These are phyloP conservation scores for Pogostemon cablin DNA, from an alignment of 257 asterid species.

Conservation along the genomic window DNA sequence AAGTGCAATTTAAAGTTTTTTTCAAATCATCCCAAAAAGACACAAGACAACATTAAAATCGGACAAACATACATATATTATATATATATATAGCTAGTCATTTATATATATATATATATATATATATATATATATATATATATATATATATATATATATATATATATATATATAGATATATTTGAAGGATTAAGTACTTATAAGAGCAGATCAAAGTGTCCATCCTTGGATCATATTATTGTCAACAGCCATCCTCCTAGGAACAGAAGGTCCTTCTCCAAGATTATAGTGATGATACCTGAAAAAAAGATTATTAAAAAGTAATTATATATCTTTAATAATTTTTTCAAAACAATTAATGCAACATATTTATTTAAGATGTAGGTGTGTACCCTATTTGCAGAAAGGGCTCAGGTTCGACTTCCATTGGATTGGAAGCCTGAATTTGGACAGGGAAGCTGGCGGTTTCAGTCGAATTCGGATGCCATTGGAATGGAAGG, in stretches of 20 bases:
- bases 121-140: not conserved
- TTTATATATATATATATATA: not conserved
- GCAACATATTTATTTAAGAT: not conserved
- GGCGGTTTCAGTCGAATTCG: constrained; percentile 40
- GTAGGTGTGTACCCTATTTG: constrained; percentile 69
- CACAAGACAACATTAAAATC: not conserved
- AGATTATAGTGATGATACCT: constrained; percentile 70
- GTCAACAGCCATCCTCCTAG: constrained; percentile 63
- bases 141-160: not conserved
- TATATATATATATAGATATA: not conserved
- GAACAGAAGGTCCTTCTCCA: constrained; percentile 68
- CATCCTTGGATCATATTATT: constrained; percentile 62
- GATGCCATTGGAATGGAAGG: constrained; percentile 60
- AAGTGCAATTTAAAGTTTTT: constrained; percentile 24
- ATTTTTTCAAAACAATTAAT: not conserved
- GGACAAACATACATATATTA: constrained; percentile 12
- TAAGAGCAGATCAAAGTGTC: constrained; percentile 47
- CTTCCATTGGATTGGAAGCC: constrained; percentile 60
- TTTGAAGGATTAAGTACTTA: no score
- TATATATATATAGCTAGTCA: not conserved
- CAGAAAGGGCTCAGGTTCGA: constrained; percentile 59
- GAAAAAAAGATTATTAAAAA: not conserved
- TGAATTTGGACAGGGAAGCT: constrained; percentile 44
- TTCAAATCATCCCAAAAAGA: constrained; percentile 7
- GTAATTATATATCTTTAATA: not conserved